These are phyloP conservation scores for Brassica balearica DNA, from an alignment of 441 rosid species.

Conservation along the genomic window DNA sequence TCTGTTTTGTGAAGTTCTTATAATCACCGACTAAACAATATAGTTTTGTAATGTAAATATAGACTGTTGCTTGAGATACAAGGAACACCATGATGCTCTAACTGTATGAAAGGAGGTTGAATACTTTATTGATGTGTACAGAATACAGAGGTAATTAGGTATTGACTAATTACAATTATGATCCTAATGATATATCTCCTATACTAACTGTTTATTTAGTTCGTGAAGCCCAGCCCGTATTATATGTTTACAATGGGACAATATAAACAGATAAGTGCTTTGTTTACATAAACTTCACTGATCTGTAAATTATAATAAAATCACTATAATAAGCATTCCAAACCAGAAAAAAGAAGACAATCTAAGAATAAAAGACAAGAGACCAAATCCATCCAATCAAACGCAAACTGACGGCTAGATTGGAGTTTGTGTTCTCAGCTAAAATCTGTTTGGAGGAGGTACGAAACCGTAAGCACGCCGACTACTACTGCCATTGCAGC, in stretches of 20 bases:
- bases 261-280: not conserved
- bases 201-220: not conserved
- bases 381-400: not conserved
- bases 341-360: not conserved
- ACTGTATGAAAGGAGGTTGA: too few relatives aligned
- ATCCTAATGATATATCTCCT: too few relatives aligned
- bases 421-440: not conserved
- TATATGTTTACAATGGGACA: not conserved
- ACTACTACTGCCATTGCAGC: constrained; percentile 2
- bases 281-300: not conserved
- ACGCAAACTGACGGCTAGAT: not conserved
- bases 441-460: constrained; percentile 20
- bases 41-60: not conserved
- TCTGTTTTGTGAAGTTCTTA: not conserved
- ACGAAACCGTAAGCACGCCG: constrained; percentile 20
- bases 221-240: not conserved
- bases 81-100: not conserved
- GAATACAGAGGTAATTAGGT: too few relatives aligned
- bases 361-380: not conserved
- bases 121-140: too few relatives aligned
- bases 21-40: not conserved
- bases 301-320: not conserved
- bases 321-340: not conserved
- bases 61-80: not conserved
- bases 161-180: too few relatives aligned